phyloP scores from a whole-genome alignment of 345 rosid genomes.

The Salix suchowensis region DNA sequence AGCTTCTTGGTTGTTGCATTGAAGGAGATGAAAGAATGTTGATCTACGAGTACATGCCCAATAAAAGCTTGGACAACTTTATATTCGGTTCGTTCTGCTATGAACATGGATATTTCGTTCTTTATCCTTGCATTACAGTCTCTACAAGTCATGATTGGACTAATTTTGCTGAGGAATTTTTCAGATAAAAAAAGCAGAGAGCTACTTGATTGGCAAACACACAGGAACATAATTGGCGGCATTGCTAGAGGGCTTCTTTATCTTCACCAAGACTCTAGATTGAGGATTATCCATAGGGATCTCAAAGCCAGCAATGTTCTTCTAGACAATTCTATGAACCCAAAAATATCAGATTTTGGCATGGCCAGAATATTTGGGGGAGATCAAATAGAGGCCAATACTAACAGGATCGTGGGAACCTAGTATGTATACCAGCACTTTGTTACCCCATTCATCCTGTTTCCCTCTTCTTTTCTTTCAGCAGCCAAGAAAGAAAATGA shows the following conservation, averaged over 20 bases:
- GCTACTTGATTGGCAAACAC: conserved; percentile 9
- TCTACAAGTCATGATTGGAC: not conserved
- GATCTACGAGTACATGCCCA: conserved; percentile 30
- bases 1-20: conserved; percentile 34
- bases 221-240: conserved; percentile 8
- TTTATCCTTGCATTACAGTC: not conserved
- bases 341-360: conserved; percentile 18
- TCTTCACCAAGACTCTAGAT: conserved; percentile 28
- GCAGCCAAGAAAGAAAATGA: not conserved
- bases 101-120: not conserved
- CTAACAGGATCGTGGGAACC: conserved; percentile 8
- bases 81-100: conserved; percentile 25
- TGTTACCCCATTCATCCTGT: not conserved
- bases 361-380: conserved; percentile 15
- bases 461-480: not conserved
- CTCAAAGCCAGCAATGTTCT: conserved; percentile 18
- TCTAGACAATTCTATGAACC: conserved; percentile 9
- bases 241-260: conserved; percentile 27
- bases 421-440: conserved; percentile 4
- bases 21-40: conserved; percentile 26
- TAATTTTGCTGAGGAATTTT: not conserved
- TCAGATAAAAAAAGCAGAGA: not conserved
- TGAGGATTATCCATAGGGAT: conserved; percentile 23
- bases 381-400: conserved; percentile 12
- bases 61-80: conserved; percentile 34